Evolutionary conservation across 1,284 basidiomycete species (phyloP).

Genomic region (Uromyces viciae-fabae): DNA sequence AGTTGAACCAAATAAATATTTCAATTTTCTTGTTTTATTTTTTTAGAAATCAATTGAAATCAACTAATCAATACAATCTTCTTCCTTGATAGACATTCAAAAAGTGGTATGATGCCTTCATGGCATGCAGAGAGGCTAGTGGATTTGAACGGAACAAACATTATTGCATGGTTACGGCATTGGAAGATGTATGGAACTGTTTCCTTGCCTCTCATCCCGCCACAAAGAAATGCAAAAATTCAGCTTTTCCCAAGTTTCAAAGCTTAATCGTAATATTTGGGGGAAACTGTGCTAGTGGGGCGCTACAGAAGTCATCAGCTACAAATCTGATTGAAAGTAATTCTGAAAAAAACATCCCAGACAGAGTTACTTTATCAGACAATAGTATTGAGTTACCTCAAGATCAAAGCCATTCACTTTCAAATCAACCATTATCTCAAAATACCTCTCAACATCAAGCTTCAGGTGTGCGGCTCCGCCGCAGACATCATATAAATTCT

Average conservation of each 20-base stretch:
- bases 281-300: neutral
- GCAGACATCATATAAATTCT: neutral
- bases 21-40: neutral
- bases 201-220: neutral
- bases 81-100: no score
- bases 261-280: neutral
- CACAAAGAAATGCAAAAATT: neutral
- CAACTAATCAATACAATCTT: no score
- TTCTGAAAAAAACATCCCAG: neutral
- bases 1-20: neutral
- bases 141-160: neutral
- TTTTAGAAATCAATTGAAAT: no score
- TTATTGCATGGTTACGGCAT: neutral
- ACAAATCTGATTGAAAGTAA: neutral
- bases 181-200: neutral
- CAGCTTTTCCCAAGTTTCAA: neutral
- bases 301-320: neutral
- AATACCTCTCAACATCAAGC: neutral
- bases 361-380: neutral
- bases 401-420: neutral
- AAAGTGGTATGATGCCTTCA: neutral
- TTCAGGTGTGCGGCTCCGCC: neutral
- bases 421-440: neutral
- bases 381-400: neutral
- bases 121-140: neutral